These are phyloP conservation scores for Phytopythium delawarense DNA, from an alignment of 352 stramenopile species.

Conservation along the genomic window DNA sequence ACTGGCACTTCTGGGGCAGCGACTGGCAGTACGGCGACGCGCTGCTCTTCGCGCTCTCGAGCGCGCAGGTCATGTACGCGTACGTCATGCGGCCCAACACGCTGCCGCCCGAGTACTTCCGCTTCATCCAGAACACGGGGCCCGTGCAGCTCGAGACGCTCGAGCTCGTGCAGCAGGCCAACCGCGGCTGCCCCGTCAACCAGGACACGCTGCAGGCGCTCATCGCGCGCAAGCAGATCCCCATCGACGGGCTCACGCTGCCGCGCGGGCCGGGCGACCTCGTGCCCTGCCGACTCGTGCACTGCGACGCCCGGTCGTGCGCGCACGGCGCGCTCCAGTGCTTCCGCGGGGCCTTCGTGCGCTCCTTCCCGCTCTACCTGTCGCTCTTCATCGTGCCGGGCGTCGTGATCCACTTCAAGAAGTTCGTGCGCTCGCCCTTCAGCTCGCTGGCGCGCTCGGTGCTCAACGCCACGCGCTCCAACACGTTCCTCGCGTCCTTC, in stretches of 20 bases:
- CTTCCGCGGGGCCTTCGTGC: constrained; percentile 56
- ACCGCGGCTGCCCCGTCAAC: constrained; percentile 44
- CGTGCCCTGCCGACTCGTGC: constrained; percentile 61
- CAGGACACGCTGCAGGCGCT: constrained; percentile 33
- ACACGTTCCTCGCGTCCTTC: constrained; percentile 71
- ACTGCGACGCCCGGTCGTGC: constrained; percentile 50
- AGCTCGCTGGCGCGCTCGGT: constrained; percentile 49
- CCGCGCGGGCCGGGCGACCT: constrained; percentile 21
- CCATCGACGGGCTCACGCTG: constrained; percentile 23
- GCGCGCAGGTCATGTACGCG: constrained; percentile 84
- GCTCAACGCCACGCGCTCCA: constrained; percentile 68
- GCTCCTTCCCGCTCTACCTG: constrained; percentile 78
- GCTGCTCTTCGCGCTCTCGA: constrained; percentile 75
- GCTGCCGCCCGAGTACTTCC: constrained; percentile 73
- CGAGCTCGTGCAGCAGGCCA: constrained; percentile 56
- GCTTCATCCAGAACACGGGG: constrained; percentile 75
- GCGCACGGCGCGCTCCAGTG: constrained; percentile 36
- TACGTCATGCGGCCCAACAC: constrained; percentile 76
- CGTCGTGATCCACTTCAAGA: constrained; percentile 80
- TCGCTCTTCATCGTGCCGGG: constrained; percentile 83
- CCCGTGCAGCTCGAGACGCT: constrained; percentile 62
- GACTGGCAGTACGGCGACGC: constrained; percentile 77
- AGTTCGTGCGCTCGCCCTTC: constrained; percentile 61
- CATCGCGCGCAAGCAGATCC: constrained; percentile 35
- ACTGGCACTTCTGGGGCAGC: constrained; percentile 88